phyloP scores from a whole-genome alignment of 768 basidiomycete genomes.

The Boletus eberwhitei region DNA sequence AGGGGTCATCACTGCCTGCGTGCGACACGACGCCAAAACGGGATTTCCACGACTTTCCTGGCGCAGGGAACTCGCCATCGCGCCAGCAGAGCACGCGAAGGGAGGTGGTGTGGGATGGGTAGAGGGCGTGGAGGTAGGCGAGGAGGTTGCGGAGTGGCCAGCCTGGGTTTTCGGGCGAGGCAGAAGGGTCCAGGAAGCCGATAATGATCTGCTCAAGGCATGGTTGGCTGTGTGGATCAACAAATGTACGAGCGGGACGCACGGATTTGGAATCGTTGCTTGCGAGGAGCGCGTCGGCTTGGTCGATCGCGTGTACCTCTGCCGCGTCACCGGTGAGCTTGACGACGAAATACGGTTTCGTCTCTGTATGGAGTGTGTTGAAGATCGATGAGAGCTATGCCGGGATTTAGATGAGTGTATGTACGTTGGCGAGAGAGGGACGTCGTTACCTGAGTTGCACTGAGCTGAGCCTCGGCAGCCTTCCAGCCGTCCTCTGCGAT shows the following conservation, averaged over 20 bases:
- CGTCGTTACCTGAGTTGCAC: conserved; percentile 37
- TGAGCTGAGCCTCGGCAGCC: conserved; percentile 44
- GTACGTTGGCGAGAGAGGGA: neutral
- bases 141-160: conserved; percentile 96
- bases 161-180: conserved; percentile 67
- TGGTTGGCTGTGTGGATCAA: conserved; percentile 17
- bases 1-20: conserved; percentile 15
- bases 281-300: conserved; percentile 57
- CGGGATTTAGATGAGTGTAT: neutral
- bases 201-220: conserved; percentile 41
- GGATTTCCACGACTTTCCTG: conserved; percentile 53
- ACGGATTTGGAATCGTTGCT: conserved; percentile 41
- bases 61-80: conserved; percentile 49
- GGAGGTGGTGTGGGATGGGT: conserved; percentile 45
- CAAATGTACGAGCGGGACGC: conserved; percentile 16
- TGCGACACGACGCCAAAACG: conserved; percentile 51
- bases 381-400: conserved; percentile 54
- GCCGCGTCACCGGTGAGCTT: conserved; percentile 35
- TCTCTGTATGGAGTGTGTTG: conserved; percentile 40
- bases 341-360: conserved; percentile 62
- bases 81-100: conserved; percentile 78
- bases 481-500: conserved; percentile 62
- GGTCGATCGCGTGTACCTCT: conserved; percentile 52
- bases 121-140: conserved; percentile 65
- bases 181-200: conserved; percentile 83